These are phyloP conservation scores for Colletotrichum cereale DNA, from an alignment of 2,329 filamentous ascomycete genomes.

Conservation along the genomic window DNA sequence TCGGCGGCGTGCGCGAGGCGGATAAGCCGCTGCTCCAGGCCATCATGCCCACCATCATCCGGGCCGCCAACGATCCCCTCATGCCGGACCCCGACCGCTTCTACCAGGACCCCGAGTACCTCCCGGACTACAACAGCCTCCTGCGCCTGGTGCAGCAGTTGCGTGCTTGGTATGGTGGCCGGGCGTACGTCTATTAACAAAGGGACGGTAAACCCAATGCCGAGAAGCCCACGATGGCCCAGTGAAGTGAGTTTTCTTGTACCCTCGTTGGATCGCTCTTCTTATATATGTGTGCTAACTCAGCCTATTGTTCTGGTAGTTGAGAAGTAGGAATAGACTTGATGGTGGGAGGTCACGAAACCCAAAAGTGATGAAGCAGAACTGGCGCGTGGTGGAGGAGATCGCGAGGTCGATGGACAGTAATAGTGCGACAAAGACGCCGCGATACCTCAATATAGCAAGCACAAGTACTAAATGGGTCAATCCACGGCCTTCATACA, in stretches of 20 bases:
- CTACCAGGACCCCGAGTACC: neutral
- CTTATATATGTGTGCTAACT: neutral
- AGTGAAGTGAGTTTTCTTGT: neutral
- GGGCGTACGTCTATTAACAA: neutral
- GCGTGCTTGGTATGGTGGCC: conserved; percentile 1
- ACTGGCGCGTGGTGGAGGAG: neutral
- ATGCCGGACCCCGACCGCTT: conserved; percentile 17
- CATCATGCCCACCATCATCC: conserved; percentile 5
- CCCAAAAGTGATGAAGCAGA: too few species aligned
- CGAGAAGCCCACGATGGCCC: neutral
- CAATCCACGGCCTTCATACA: fast-evolving
- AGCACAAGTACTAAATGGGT: neutral
- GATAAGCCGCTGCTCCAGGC: neutral
- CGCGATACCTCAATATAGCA: neutral
- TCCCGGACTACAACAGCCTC: neutral
- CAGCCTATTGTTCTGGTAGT: too few species aligned
- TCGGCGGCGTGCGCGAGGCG: neutral
- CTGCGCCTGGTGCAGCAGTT: conserved; percentile 1
- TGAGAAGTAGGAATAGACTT: neutral
- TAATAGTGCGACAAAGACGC: neutral
- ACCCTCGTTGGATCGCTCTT: neutral
- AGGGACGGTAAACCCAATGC: too few species aligned
- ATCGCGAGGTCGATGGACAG: neutral
- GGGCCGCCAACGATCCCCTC: conserved; percentile 3
- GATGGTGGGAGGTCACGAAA: neutral